phyloP scores from a whole-genome alignment of 2,329 filamentous ascomycete genomes.

The Alternaria dauci region DNA sequence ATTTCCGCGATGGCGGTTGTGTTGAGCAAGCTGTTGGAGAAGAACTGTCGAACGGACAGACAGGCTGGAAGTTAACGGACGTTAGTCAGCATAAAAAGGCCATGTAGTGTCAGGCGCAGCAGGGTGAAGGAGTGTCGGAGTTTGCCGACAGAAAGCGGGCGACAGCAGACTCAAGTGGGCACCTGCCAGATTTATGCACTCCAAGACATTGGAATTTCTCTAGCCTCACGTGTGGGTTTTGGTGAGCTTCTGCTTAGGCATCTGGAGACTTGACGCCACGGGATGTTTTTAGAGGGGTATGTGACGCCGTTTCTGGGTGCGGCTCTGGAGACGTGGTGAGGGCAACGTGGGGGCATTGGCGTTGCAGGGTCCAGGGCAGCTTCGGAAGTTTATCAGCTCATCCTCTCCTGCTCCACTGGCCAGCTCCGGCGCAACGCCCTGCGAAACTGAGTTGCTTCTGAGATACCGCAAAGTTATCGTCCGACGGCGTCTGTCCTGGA shows the following conservation, averaged over 20 bases:
- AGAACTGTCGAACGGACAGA: background rate
- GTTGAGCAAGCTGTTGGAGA: background rate
- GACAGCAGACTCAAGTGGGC: conserved; percentile 10
- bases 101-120: background rate
- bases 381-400: conserved; percentile 27
- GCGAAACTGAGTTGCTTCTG: background rate
- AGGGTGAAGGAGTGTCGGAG: conserved; percentile 36
- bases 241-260: background rate
- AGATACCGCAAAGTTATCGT: conserved; percentile 2
- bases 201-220: background rate
- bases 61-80: background rate
- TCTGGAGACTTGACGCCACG: background rate
- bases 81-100: conserved; percentile 5
- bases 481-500: conserved; percentile 3
- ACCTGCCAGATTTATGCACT: conserved; percentile 17
- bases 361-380: conserved; percentile 13
- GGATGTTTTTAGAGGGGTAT: background rate
- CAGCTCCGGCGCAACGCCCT: conserved; percentile 5
- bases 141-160: conserved; percentile 27
- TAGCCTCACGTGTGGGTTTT: background rate
- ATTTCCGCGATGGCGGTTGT: background rate
- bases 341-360: conserved; percentile 17
- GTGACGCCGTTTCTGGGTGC: conserved; percentile 2
- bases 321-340: background rate
- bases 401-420: conserved; percentile 19